Evolutionary conservation across 805 yeast species (phyloP).

Genomic region (Torulaspora microellipsoides): DNA sequence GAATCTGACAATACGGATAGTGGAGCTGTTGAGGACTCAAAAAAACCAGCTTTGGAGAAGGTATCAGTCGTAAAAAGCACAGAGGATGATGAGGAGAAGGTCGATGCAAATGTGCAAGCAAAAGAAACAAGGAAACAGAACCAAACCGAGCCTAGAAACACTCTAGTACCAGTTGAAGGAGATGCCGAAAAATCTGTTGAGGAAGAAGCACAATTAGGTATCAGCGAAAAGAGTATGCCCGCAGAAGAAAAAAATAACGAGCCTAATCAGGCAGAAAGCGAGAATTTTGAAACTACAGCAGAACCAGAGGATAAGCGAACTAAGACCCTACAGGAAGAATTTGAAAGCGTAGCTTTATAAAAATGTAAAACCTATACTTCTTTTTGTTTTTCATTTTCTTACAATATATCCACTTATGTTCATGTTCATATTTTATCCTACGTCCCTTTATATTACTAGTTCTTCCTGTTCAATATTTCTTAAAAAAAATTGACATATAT

Average conservation of each 20-base stretch:
- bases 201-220: slow-evolving; percentile 4
- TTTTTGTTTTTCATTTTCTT: background rate
- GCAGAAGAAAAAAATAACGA: slow-evolving; percentile 3
- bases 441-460: too few species aligned
- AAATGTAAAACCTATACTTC: background rate
- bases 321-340: slow-evolving; percentile 21
- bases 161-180: background rate
- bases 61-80: too few species aligned
- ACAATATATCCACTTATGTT: slow-evolving; percentile 2
- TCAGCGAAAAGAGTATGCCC: slow-evolving; percentile 8
- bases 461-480: too few species aligned
- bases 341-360: slow-evolving; percentile 32
- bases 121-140: too few species aligned
- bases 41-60: too few species aligned
- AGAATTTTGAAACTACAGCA: slow-evolving; percentile 1
- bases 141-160: too few species aligned
- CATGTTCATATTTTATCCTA: slow-evolving; percentile 3
- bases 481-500: too few species aligned
- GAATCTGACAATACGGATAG: too few species aligned
- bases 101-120: too few species aligned
- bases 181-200: slow-evolving; percentile 7
- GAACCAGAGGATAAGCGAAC: slow-evolving; percentile 3
- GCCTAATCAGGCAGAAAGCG: background rate
- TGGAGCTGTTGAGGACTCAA: too few species aligned
- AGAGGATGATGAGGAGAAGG: too few species aligned